Evolutionary conservation across 2,329 filamentous ascomycete genomes (phyloP).

Genomic region (Diaporthe citri): DNA sequence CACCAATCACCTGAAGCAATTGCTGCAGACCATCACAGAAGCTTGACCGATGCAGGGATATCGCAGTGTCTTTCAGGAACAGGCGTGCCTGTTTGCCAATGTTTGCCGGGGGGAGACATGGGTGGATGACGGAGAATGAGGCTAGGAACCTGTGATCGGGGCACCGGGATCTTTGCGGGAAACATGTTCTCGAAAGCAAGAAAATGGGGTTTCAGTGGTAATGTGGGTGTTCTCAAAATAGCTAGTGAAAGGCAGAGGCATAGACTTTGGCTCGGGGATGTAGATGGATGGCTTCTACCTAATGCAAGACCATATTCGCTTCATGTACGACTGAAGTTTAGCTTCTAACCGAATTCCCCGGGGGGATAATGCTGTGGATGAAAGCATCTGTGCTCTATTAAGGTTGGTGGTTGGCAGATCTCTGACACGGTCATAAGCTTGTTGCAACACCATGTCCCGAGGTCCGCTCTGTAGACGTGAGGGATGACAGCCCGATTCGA

Average conservation of each 20-base stretch:
- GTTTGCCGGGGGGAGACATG: not conserved
- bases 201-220: not conserved
- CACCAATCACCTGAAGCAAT: not conserved
- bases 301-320: constrained; percentile 8
- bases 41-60: not conserved
- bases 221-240: not conserved
- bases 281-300: not conserved
- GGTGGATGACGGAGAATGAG: no score
- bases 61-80: not conserved
- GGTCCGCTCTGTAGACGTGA: not conserved
- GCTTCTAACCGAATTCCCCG: not conserved
- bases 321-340: not conserved
- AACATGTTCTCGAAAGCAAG: not conserved
- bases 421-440: not conserved
- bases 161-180: not conserved
- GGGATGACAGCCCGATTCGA: not conserved
- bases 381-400: not conserved
- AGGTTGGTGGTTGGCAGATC: constrained; percentile 17
- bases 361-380: not conserved
- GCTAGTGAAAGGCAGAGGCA: not conserved
- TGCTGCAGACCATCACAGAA: not conserved
- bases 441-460: not conserved
- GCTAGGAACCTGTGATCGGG: not conserved
- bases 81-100: not conserved
- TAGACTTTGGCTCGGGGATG: not conserved